These are phyloP conservation scores for Cordyceps farinosa DNA, from an alignment of 2,329 filamentous ascomycete species.

Conservation along the genomic window DNA sequence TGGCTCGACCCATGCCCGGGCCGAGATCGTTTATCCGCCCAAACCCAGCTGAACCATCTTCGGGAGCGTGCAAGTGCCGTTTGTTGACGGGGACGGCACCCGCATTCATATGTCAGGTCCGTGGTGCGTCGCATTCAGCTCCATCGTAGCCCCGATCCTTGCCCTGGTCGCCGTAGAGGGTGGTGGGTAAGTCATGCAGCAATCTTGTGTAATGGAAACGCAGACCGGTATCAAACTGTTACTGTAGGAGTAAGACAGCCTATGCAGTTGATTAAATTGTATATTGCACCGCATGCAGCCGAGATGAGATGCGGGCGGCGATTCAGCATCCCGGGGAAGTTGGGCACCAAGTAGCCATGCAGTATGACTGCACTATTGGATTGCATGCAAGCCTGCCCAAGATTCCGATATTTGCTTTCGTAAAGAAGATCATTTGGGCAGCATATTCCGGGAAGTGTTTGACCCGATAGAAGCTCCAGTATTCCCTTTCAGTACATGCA, in stretches of 20 bases:
- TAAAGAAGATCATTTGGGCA: not conserved
- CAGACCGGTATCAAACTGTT: not conserved
- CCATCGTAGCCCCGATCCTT: constrained; percentile 4
- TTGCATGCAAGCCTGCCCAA: not conserved
- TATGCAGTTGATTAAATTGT: not conserved
- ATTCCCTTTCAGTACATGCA: not conserved
- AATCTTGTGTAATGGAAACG: constrained; percentile 3
- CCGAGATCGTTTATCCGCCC: not conserved
- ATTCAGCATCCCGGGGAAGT: not conserved
- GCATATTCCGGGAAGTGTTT: not conserved
- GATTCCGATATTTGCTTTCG: not conserved
- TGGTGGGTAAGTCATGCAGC: not conserved
- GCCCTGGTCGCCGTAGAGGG: not conserved
- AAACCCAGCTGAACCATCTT: not conserved
- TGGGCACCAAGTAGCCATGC: constrained; percentile 8
- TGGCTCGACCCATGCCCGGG: not conserved
- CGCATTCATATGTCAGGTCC: not conserved
- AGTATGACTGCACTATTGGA: constrained; percentile 5
- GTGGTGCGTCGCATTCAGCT: constrained; percentile 7
- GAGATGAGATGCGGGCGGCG: constrained; percentile 9
- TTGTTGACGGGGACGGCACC: not conserved
- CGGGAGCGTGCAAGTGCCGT: not conserved
- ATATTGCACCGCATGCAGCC: constrained; percentile 4
- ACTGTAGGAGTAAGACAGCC: constrained; percentile 6
- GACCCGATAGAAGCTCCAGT: not conserved